Evolutionary conservation across 805 yeast genomes (phyloP), one percentile per base, ranked within the genome.

Genomic region (Yamadazyma paraphyllophila): DNA sequence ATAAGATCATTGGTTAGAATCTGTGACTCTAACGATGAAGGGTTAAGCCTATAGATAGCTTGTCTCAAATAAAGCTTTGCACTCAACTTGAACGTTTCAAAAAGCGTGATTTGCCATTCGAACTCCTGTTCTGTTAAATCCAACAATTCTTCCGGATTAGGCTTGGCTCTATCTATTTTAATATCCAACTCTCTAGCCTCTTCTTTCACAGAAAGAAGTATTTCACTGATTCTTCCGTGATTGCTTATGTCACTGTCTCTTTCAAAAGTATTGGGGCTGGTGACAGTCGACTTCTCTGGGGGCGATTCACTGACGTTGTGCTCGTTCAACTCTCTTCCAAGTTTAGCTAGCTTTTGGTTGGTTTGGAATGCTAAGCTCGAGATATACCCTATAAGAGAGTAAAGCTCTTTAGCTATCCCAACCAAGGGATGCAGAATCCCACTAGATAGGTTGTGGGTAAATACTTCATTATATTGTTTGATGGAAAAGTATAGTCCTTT

Each of bases 341-440:
- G 43, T 30, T 16, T 14, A 13, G 36, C n/a, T 20, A 51, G 32
- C 20, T 45, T 46, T 4, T 65, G 66, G 49, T 78, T 76, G 36
- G 80, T 69, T 48, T 76, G 78, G 50, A 75, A 76, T 7, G 83
- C 80, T 47, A 87, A 63, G 25, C 77, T 76, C 33, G 81, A 80
- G 33, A 87, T 82, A 49, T 83, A 85, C 6, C 90, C 92, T 48
- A 87, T 72, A 13, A 82, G 63, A 37, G 77, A 73, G 60, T 80
- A 83, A n/a, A 88, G 62, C 2, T 83, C 82, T 50, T 85, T 81
- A 17, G 86, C 83, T 11, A 86, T 75, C 4, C 94, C 94, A 45
- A 83, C 78, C 40, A 87, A 67, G 1, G 95, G 87, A 62, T 85
- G 88, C 39, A 85, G 66, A 36, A 71, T 72, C 2, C 76, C 76